Base-by-base conservation (phyloP, 164 flowering plant species). In the Magnolia sinica region DNA sequence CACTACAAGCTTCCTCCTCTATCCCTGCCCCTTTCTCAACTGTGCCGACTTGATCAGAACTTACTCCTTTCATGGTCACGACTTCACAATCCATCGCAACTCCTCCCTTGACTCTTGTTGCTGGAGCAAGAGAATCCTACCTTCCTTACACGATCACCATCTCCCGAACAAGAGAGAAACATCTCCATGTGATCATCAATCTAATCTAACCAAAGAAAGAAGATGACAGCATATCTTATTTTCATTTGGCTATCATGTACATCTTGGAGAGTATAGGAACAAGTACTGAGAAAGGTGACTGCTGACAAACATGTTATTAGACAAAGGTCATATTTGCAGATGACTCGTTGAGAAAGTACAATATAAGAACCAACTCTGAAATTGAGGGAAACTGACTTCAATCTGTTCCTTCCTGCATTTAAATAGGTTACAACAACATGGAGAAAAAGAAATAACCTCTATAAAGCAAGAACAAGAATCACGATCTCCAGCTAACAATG, bases 381-480 rank as follows among this genome's bases (percentile, higher is more conserved):
- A 55, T 55, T 20, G 8, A 11, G 8, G 19, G 8, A 24, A 24
- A 11, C 3, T 9, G 24, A 70, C 50, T 8, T 45, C 71, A 68
- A 37, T 37, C 11, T 10, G 19, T 49, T 18, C 10, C 9, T 70
- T 50, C 73, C 27, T 49, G 58, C 13, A 64, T 74, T 23, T 64
- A 14, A 18, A 68, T 8, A 51, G n/a, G 29, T 10, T 19, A 5
- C 45, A 37, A 65, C 20, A 16, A 74, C 64, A 72, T 72, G 45
- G 49, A 64, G 51, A 7, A 29, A 50, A 70, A 77, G 37, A 75
- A 64, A 73, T 68, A 10, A 96, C 98, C 99, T 96, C 99, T 61
- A 96, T 91, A 81, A 87, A 96, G 77, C 99, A 96, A 80, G 98
- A 88, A 76, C 94, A 92, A 37, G 94, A 68, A 87, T 94, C 99